phyloP scores from a whole-genome alignment of 1,139 yeast species.

The Protomyces inundatus region DNA sequence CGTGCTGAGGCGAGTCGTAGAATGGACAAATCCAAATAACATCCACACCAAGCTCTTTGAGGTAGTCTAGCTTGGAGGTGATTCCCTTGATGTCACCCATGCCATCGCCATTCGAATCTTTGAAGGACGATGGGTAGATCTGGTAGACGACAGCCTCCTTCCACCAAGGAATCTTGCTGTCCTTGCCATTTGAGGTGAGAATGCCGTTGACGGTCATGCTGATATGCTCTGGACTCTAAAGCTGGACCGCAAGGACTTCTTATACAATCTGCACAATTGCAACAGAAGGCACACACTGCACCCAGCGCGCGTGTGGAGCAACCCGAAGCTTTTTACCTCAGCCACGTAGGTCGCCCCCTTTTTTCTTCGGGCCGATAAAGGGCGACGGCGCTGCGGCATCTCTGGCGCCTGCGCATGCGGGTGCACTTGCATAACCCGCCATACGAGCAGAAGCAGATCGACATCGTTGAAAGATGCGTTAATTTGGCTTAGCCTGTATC shows the following conservation, averaged over 20 bases:
- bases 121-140: constrained; percentile 56
- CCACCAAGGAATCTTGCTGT: constrained; percentile 45
- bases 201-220: not conserved
- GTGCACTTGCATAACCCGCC: no score
- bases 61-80: constrained; percentile 49
- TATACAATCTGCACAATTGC: not conserved
- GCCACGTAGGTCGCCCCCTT: no score
- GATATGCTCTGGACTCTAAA: no score
- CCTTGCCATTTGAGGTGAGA: not conserved
- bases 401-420: no score
- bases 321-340: not conserved
- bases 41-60: constrained; percentile 50
- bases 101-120: constrained; percentile 56
- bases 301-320: not conserved
- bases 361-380: no score
- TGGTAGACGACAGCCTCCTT: constrained; percentile 54
- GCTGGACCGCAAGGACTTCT: not conserved
- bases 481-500: no score
- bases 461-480: no score
- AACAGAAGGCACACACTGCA: not conserved
- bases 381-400: no score
- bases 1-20: constrained; percentile 50
- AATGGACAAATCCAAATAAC: constrained; percentile 49
- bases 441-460: no score
- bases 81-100: constrained; percentile 55